Base-by-base conservation (phyloP, 1,139 yeast species). In the Geotrichum fermentans region DNA sequence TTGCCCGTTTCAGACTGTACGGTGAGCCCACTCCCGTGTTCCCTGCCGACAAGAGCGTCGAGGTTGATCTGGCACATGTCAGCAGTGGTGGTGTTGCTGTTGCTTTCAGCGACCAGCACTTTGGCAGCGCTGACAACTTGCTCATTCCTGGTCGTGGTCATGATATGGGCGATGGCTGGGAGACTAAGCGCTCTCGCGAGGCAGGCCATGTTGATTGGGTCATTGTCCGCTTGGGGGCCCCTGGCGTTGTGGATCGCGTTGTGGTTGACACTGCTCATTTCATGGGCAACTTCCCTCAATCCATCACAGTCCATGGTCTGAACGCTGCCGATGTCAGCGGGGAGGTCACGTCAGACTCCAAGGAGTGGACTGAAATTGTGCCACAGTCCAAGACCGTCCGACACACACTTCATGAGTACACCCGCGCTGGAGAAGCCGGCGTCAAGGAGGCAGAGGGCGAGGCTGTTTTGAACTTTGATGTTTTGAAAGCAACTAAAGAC, bases 111-210 rank as follows among this genome's bases (percentile, higher is more conserved):
- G 97, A 90, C 69, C 95, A 90, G 69, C 97, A 89, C 69, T 90
- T 90, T 63, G 95, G 96, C 35, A 77, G 89, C 38, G 95, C 90
- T 35, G 94, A 85, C 65, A 90, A 90, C 68, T 73, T 90, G 56
- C 71, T 90, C 51, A 74, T 92, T 52, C 96, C 97, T 3, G 97
- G 97, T 10, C 79, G 97, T 55, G 98, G 98, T 43, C 79, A 75
- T 58, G 96, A 90, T 67, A 90, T 92, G 97, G 81, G 95, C 43
- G 97, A 92, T 62, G 98, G 98, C 14, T 90, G 97, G 97, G 97
- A 90, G 67, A 90, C 97, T n/a, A 79, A 79, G 58, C 79, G 97
- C 64, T 87, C 96, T 0, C 77, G 97, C 65, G 75, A 71, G 17
- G 77, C 82, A 3, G 90, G 87, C 37, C 97, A 90, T 65, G 80